These are phyloP conservation scores for Cyclotella kingstonii DNA, from an alignment of 108 stramenopile genomes.

Conservation along the genomic window DNA sequence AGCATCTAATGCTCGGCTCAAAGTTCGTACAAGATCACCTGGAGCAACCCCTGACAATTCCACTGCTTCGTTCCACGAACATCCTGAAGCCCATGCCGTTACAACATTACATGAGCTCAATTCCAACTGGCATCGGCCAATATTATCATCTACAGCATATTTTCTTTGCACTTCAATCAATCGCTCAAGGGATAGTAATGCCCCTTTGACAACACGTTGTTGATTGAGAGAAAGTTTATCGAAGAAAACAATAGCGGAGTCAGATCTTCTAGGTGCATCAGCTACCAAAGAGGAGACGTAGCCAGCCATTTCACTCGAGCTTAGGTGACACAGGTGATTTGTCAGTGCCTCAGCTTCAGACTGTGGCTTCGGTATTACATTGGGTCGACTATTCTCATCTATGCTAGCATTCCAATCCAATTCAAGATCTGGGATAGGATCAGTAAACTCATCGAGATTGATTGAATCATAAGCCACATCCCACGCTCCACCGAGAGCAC, in stretches of 20 bases:
- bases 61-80: conserved; percentile 73
- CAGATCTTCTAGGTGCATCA: conserved; percentile 51
- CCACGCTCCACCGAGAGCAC: conserved; percentile 76
- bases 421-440: conserved; percentile 19
- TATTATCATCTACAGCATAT: conserved; percentile 52
- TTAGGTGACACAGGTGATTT: conserved; percentile 43
- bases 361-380: conserved; percentile 42
- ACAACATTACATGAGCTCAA: conserved; percentile 67
- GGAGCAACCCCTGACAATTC: conserved; percentile 73
- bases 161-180: conserved; percentile 69
- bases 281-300: conserved; percentile 74
- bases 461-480: conserved; percentile 63
- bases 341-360: conserved; percentile 54
- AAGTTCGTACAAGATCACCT: conserved; percentile 71
- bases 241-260: conserved; percentile 55
- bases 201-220: conserved; percentile 69
- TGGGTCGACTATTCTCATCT: conserved; percentile 1
- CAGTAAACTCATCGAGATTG: conserved; percentile 55
- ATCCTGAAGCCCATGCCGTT: conserved; percentile 77
- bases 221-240: conserved; percentile 50
- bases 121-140: conserved; percentile 58
- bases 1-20: conserved; percentile 75
- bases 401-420: conserved; percentile 6
- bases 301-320: conserved; percentile 67
- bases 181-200: conserved; percentile 61